A percentile compares a stretch with the other conserved stretches of the same genome.
Conservation (phyloP, 257 asterid species). For the Rauvolfia tetraphylla region DNA sequence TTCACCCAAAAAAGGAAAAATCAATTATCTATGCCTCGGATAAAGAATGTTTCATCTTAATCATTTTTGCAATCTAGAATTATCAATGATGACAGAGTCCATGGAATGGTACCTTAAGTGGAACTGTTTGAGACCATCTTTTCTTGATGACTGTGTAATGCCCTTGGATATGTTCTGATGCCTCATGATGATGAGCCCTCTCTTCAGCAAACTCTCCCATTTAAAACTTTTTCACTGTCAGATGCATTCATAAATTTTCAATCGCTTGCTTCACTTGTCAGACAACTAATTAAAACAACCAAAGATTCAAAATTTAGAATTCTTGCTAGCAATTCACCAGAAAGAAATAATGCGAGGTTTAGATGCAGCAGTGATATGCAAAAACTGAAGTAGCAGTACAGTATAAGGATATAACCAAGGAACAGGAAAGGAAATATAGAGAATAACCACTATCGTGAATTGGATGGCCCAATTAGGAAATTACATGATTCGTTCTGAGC, state of each 20-base stretch:
- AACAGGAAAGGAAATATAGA: not conserved
- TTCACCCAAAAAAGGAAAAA: not conserved
- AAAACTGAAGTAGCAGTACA: not conserved
- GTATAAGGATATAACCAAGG: not conserved
- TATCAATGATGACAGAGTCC: not conserved
- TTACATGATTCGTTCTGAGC: not conserved
- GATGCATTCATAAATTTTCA: not conserved
- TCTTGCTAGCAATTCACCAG: not conserved
- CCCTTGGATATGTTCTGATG: conserved; percentile 1
- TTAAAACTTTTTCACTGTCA: not conserved
- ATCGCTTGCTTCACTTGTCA: not conserved
- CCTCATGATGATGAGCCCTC: not conserved
- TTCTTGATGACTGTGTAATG: conserved; percentile 9
- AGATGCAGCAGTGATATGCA: not conserved
- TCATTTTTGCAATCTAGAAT: not conserved
- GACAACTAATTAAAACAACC: not conserved
- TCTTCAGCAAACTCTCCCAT: conserved; percentile 19
- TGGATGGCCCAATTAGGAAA: not conserved
- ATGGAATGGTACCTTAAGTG: conserved; percentile 5
- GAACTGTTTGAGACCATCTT: conserved; percentile 1
- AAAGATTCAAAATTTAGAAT: not conserved
- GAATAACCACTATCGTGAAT: not conserved
- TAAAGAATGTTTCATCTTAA: not conserved
- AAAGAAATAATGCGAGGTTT: not conserved
- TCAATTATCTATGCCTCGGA: not conserved